Conservation (phyloP, 805 yeast species). For the Candida ficus region DNA sequence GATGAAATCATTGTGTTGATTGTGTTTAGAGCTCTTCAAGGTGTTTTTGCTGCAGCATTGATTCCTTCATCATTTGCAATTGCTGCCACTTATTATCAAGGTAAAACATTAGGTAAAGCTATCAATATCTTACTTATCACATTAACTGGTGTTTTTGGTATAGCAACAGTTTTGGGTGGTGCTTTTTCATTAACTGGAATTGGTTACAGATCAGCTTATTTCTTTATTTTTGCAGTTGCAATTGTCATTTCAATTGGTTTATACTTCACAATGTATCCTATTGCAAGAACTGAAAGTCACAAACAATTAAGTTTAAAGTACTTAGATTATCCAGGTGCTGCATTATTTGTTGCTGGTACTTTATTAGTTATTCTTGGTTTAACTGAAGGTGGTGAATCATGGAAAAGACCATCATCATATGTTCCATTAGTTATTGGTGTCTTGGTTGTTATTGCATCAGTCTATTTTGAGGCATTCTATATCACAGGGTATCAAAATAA, state of each 20-base stretch:
- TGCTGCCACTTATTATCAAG: conserved; percentile 27
- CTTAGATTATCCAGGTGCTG: conserved; percentile 33
- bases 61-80: conserved; percentile 35
- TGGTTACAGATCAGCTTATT: conserved; percentile 37
- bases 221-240: conserved; percentile 31
- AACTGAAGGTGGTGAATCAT: conserved; percentile 39
- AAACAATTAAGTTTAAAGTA: conserved; percentile 19
- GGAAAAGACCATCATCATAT: conserved; percentile 37
- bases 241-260: conserved; percentile 18
- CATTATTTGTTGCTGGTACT: conserved; percentile 30
- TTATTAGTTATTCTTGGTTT: conserved; percentile 38
- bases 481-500: conserved; percentile 14
- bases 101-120: conserved; percentile 25
- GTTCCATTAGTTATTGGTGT: conserved; percentile 37
- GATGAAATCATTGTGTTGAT: conserved; percentile 31
- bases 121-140: conserved; percentile 24
- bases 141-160: conserved; percentile 29
- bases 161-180: conserved; percentile 41
- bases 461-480: conserved; percentile 28
- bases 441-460: conserved; percentile 23
- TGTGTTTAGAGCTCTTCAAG: conserved; percentile 41
- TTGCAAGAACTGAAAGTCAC: conserved; percentile 23
- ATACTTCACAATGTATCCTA: conserved; percentile 27
- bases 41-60: conserved; percentile 37
- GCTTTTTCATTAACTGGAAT: conserved; percentile 33